phyloP scores from a whole-genome alignment of 2,329 filamentous ascomycete genomes.

The Aspergillus tubingensis region DNA sequence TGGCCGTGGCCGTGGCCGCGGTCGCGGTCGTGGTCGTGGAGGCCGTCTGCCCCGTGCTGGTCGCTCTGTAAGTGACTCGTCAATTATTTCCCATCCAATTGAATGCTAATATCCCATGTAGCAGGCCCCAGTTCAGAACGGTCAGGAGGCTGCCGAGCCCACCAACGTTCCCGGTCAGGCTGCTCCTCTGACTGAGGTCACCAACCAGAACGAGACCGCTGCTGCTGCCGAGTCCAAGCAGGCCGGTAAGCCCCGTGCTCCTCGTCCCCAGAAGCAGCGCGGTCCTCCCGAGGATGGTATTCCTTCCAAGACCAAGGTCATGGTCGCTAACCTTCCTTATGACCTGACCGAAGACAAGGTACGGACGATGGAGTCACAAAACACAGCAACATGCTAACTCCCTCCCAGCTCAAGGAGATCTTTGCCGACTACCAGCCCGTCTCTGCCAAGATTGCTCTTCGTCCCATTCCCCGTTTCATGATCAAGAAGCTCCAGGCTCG shows the following conservation, averaged over 20 bases:
- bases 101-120: not conserved
- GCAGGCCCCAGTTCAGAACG: conserved; percentile 27
- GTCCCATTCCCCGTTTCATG: conserved; percentile 99
- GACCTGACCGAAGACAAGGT: conserved; percentile 98
- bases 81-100: not conserved
- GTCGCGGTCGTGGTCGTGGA: conserved; percentile 66
- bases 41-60: conserved; percentile 68
- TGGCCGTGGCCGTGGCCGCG: conserved; percentile 63
- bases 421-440: conserved; percentile 89
- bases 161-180: conserved; percentile 22
- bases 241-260: conserved; percentile 44
- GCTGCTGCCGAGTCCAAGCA: conserved; percentile 49
- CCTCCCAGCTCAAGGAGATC: conserved; percentile 85
- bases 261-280: conserved; percentile 72
- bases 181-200: conserved; percentile 23
- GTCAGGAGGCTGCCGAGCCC: conserved; percentile 29
- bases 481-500: conserved; percentile 99
- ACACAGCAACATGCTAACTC: conserved; percentile 28
- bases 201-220: conserved; percentile 22
- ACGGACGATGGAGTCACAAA: conserved; percentile 32
- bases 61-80: conserved; percentile 52
- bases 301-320: conserved; percentile 99
- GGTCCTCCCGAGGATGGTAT: conserved; percentile 96
- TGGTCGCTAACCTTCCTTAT: conserved; percentile 99
- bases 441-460: conserved; percentile 97